Base-by-base conservation (phyloP, 2,329 filamentous ascomycete genomes). In the Chrysoporthe cubensis region DNA sequence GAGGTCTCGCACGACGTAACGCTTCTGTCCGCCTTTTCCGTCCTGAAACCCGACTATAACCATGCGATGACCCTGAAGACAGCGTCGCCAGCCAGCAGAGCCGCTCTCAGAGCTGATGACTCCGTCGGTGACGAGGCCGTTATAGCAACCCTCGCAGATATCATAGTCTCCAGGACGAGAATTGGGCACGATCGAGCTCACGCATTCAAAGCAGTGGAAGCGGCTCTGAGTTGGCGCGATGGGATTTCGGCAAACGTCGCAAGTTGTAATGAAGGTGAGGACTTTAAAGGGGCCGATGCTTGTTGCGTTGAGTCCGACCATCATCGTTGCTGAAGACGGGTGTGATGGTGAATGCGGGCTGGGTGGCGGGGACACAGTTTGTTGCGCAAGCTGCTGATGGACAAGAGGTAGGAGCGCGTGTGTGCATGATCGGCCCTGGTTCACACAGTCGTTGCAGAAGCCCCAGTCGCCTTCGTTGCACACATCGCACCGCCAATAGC, bases 381-480 rank as follows among this genome's bases (percentile, higher is more conserved):
- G 74, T 40, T 63, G 62, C 16, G 71, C 67, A 8, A 69, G 64
- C 8, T 80, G 77, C 57, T 87, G 83, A 72, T 93, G 90, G 0
- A 89, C 87, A 57, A 97, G 82, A 0, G 94, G 93, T 0, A 97
- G 82, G 0, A 98, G 83, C 7, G 91, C 85, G 75, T 98, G 95
- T 0, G 90, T 91, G 78, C 95, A 98, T 69, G 89, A 91, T 69
- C 85, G 85, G 18, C 93, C 94, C 76, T 90, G 89, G 68, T 95
- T 94, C 42, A 97, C 93, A 72, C 95, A 98, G 69, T 85, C 81
- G 73, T 94, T 93, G 79, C 95, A 98, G 76, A 93, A 97, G 0
- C 95, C 95, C 94, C 94, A 98, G 75, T 96, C 94, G 5, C 93
- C 95, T 70, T 96, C 89, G 73, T 97, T 97, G 80, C 95, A 98